Percentiles rank a stretch among this genome's conserved stretches.
Conservation (phyloP, 352 stramenopile genomes). For the Phytopythium sindhum region DNA sequence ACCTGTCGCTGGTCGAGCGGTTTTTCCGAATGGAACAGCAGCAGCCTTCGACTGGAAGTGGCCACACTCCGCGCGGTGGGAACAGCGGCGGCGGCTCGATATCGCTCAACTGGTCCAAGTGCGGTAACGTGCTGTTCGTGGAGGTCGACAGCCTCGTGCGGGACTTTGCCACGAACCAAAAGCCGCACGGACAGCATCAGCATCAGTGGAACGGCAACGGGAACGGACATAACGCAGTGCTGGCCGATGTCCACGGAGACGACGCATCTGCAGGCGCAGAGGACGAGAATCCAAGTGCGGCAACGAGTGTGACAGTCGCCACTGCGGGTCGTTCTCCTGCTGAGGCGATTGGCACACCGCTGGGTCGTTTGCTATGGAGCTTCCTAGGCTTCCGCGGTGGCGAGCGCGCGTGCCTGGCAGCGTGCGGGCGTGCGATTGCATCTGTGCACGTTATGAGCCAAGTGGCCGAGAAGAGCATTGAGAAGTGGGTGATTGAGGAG, state of each 20-base stretch:
- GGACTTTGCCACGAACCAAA: slow-evolving; percentile 71
- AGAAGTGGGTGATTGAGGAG: slow-evolving; percentile 84
- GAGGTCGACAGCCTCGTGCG: slow-evolving; percentile 77
- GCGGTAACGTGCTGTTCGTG: slow-evolving; percentile 79
- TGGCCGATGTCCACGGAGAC: neutral
- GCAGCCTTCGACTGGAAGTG: slow-evolving; percentile 17
- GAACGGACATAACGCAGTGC: neutral
- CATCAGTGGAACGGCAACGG: neutral
- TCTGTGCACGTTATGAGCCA: slow-evolving; percentile 83
- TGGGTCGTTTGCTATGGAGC: slow-evolving; percentile 76
- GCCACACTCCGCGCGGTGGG: slow-evolving; percentile 6
- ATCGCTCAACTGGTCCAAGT: slow-evolving; percentile 74
- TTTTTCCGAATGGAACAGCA: slow-evolving; percentile 45
- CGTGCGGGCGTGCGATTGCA: slow-evolving; percentile 70
- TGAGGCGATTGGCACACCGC: slow-evolving; percentile 49
- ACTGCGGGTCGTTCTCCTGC: slow-evolving; percentile 21
- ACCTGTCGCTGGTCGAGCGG: slow-evolving; percentile 65
- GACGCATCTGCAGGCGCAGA: neutral
- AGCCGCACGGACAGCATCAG: slow-evolving; percentile 22
- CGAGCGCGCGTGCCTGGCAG: slow-evolving; percentile 67
- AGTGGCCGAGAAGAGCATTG: slow-evolving; percentile 77
- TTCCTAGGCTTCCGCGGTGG: slow-evolving; percentile 77
- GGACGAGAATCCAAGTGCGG: neutral
- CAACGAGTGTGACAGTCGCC: neutral
- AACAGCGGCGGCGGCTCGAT: slow-evolving; percentile 14